These are phyloP conservation scores for Fulvia fulva DNA, from an alignment of 2,329 filamentous ascomycete species.

Conservation along the genomic window DNA sequence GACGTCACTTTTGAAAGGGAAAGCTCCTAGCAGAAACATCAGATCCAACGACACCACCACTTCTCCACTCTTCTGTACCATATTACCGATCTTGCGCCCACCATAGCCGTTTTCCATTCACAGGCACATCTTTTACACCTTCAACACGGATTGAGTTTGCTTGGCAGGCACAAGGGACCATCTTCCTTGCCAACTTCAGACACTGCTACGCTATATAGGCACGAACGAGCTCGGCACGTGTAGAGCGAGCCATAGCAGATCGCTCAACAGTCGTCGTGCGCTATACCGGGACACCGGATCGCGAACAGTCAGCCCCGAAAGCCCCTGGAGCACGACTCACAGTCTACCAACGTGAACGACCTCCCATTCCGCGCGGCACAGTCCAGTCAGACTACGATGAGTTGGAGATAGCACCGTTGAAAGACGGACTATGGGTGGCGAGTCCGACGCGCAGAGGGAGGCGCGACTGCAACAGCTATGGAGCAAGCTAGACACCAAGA, in stretches of 20 bases:
- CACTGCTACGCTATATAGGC: background rate
- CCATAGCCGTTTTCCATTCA: background rate
- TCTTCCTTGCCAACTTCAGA: background rate
- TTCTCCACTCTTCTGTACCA: background rate
- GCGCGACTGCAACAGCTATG: conserved; percentile 79
- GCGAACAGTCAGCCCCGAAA: background rate
- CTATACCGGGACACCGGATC: background rate
- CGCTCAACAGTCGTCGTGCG: background rate
- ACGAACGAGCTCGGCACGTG: background rate
- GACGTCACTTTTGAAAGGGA: background rate
- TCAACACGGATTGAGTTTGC: background rate
- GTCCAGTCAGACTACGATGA: background rate
- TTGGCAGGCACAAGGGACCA: background rate
- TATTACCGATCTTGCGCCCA: background rate
- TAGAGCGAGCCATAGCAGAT: background rate
- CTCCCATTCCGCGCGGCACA: background rate
- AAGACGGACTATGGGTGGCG: conserved; percentile 57
- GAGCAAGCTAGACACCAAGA: conserved; percentile 72
- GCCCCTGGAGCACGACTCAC: background rate
- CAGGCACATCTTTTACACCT: background rate
- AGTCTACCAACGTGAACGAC: background rate
- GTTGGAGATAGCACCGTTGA: conserved; percentile 18
- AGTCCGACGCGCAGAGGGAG: conserved; percentile 75
- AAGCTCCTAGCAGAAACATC: background rate
- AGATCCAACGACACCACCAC: background rate